A percentile compares a stretch with the other conserved stretches of the same genome.
These are phyloP conservation scores for Penicillium angulare DNA, from an alignment of 495 filamentous ascomycete species.

Conservation along the genomic window DNA sequence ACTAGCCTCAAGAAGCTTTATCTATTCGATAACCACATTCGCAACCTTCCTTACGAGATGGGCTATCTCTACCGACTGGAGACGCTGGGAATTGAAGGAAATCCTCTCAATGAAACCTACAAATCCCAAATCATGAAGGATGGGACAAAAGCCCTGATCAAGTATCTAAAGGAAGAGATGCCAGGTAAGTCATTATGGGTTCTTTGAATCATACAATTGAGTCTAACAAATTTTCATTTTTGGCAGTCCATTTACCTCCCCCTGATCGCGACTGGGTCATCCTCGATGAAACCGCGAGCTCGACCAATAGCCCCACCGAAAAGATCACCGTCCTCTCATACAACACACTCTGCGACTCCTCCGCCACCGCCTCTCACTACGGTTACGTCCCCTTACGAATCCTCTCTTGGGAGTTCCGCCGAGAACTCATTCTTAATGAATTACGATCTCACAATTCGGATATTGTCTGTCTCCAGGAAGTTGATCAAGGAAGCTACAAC, in stretches of 20 bases:
- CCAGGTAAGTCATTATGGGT: constrained; percentile 58
- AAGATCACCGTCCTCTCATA: constrained; percentile 81
- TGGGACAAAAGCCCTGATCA: constrained; percentile 81
- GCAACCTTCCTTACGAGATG: constrained; percentile 77
- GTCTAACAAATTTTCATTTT: constrained; percentile 13
- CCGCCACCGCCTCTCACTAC: constrained; percentile 77
- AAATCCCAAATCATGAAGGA: constrained; percentile 79
- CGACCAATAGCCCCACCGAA: constrained; percentile 42
- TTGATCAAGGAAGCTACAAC: constrained; percentile 85
- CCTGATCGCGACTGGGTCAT: constrained; percentile 68
- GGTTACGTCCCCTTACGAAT: constrained; percentile 81
- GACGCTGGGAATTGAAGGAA: constrained; percentile 87
- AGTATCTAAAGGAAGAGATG: constrained; percentile 75
- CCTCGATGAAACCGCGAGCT: constrained; percentile 55
- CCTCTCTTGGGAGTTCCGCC: constrained; percentile 82
- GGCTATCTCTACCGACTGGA: constrained; percentile 85
- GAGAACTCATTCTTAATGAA: constrained; percentile 75
- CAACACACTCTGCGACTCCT: constrained; percentile 93
- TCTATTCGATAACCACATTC: constrained; percentile 86
- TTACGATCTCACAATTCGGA: constrained; percentile 78
- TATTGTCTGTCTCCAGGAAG: constrained; percentile 89
- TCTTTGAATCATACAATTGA: not conserved
- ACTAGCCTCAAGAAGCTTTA: constrained; percentile 76
- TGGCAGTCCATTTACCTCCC: constrained; percentile 60
- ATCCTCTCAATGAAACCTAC: constrained; percentile 69